phyloP scores from a whole-genome alignment of 2,329 filamentous ascomycete species.

The Huntiella omanensis region DNA sequence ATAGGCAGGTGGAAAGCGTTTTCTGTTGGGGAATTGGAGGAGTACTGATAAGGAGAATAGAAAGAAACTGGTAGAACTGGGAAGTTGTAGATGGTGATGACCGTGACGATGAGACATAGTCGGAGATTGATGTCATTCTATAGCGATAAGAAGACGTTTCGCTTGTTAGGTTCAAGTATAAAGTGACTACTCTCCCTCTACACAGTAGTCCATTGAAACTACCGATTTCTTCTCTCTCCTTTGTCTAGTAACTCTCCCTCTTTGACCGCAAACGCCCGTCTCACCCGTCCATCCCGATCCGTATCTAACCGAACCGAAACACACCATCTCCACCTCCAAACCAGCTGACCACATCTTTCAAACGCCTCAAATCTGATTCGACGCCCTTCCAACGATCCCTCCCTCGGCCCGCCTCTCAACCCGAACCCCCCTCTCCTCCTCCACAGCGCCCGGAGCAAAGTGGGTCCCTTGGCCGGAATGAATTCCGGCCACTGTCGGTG shows the following conservation, averaged over 20 bases:
- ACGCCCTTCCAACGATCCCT: neutral
- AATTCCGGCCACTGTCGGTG: conserved; percentile 5
- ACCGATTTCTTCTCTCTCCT: too few species aligned
- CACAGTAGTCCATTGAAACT: too few species aligned
- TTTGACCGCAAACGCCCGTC: too few species aligned
- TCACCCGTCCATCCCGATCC: too few species aligned
- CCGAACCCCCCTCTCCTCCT: neutral
- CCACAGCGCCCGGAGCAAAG: neutral
- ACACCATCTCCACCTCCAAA: neutral
- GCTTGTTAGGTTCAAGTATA: too few species aligned
- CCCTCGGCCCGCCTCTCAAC: too few species aligned
- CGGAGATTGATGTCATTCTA: neutral
- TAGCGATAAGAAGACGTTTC: too few species aligned
- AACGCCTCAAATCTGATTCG: neutral
- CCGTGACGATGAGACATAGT: neutral
- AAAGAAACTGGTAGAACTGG: neutral
- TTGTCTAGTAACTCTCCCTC: too few species aligned
- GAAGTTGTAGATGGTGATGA: neutral
- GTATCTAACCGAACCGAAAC: too few species aligned
- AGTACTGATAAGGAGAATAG: neutral
- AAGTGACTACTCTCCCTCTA: too few species aligned
- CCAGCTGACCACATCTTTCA: neutral
- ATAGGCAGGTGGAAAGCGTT: neutral
- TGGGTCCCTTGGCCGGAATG: conserved; percentile 8
- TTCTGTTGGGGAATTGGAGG: neutral